Percentiles rank a stretch among this genome's conserved stretches.
phyloP scores from a whole-genome alignment of 495 filamentous ascomycete genomes.

The Letharia columbiana region DNA sequence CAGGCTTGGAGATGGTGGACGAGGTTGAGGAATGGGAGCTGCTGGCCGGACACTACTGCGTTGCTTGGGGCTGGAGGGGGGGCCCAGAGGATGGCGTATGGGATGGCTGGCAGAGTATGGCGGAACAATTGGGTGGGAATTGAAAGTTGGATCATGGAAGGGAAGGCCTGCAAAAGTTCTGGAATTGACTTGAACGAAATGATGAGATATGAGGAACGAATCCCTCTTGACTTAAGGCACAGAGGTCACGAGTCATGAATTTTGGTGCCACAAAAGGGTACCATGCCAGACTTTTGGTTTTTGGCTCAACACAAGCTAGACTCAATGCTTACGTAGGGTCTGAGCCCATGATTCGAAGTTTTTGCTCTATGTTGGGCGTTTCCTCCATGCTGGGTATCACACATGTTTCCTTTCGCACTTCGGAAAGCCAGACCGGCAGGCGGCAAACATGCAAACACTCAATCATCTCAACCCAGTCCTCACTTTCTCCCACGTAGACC shows the following conservation, averaged over 20 bases:
- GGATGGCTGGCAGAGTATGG: conserved; percentile 34
- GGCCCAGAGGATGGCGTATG: conserved; percentile 27
- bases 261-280: not conserved
- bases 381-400: not conserved
- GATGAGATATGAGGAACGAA: conserved; percentile 1
- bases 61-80: conserved; percentile 73
- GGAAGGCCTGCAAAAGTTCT: not conserved
- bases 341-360: not conserved
- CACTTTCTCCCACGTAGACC: not conserved
- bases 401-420: not conserved
- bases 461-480: not conserved
- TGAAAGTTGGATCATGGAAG: not conserved
- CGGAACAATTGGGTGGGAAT: conserved; percentile 22
- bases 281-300: not conserved
- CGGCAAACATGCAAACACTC: not conserved
- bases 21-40: conserved; percentile 93
- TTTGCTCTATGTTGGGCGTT: not conserved
- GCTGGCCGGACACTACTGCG: conserved; percentile 80
- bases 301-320: not conserved
- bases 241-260: not conserved
- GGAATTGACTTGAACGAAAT: not conserved
- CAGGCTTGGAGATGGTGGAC: conserved; percentile 76
- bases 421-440: not conserved
- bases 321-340: not conserved
- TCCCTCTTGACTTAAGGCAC: too few species aligned